phyloP scores from a whole-genome alignment of 1,139 yeast species.

The Ashbya aceris region DNA sequence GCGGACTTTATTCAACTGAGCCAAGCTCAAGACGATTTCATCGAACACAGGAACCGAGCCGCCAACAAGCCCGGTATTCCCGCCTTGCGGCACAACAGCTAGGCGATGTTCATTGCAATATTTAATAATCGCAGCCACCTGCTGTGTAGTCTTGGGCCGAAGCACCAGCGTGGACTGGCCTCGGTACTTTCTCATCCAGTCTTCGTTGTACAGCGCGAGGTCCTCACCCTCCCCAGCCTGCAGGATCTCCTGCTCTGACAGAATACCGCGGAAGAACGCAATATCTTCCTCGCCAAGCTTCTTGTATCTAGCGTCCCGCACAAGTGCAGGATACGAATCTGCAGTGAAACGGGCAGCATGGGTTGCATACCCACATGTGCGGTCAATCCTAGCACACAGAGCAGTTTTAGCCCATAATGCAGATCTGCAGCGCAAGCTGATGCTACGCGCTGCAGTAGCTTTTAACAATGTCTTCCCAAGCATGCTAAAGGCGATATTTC shows the following conservation, averaged over 20 bases:
- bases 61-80: conserved; percentile 94
- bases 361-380: no score
- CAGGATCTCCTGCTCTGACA: conserved; percentile 41
- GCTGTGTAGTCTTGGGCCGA: conserved; percentile 76
- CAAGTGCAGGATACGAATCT: conserved; percentile 50
- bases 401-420: no score
- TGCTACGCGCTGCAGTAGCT: no score
- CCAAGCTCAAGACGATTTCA: conserved; percentile 64
- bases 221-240: conserved; percentile 51
- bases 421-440: no score
- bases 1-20: conserved; percentile 65
- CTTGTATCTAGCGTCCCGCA: conserved; percentile 38
- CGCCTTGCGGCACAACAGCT: conserved; percentile 94
- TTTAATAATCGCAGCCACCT: conserved; percentile 64
- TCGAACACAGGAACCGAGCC: conserved; percentile 89
- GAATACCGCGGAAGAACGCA: conserved; percentile 48
- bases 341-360: conserved; percentile 39
- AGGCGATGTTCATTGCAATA: conserved; percentile 69
- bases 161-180: conserved; percentile 79
- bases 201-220: conserved; percentile 70
- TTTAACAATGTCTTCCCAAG: no score
- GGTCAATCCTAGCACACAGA: no score
- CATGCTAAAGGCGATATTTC: no score
- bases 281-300: conserved; percentile 49
- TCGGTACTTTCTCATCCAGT: conserved; percentile 91